Evolutionary conservation across 2,329 filamentous ascomycete species (phyloP), one percentile per base, ranked within the genome.

Genomic region (Didymella arachidicola): DNA sequence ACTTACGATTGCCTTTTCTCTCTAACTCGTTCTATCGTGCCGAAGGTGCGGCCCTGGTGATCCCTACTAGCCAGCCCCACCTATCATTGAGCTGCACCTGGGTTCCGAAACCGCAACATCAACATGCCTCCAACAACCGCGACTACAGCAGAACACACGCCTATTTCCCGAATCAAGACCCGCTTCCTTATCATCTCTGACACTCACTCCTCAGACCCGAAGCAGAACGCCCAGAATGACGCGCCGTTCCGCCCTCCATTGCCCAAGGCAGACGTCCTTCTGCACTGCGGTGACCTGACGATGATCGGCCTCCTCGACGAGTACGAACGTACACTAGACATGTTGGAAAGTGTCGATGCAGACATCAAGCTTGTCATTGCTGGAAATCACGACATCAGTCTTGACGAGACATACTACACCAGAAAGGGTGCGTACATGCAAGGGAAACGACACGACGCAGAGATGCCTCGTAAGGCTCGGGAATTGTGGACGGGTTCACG

Each of bases 291-390:
- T 50, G 86, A 88, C 71, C 73, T 88, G 38, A 87, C 85, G 10
- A 81, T 80, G 70, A 73, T 79, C 34, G 84, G 85, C 5, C 73
- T 75, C 11, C 55, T 79, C 11, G 41, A 70, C 14, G 83, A 87
- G 66, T 84, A 86, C 65, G 66, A 79, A 29, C 59, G 66, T 11
- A 79, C 81, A 2, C 65, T 86, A 14, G 66, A 78, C 5, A 79
- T 84, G 73, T 76, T 88, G 7, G 71, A 74, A 12, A 64, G 66
- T 1, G 79, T 84, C 34, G 74, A 83, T 14, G 85, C 85, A 2
- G 79, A 82, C 8, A 71, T 88, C 5, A 89, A 88, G 66, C 77
- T 89, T 25, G 82, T 88, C 19, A 87, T 89, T 59, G 82, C 86
- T 0, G 86, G 86, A 0, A 88, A 88, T 66, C 86, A 89, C 72